These are phyloP conservation scores for Hypoxylon sp. DNA, from an alignment of 2,329 filamentous ascomycete species.

Conservation along the genomic window DNA sequence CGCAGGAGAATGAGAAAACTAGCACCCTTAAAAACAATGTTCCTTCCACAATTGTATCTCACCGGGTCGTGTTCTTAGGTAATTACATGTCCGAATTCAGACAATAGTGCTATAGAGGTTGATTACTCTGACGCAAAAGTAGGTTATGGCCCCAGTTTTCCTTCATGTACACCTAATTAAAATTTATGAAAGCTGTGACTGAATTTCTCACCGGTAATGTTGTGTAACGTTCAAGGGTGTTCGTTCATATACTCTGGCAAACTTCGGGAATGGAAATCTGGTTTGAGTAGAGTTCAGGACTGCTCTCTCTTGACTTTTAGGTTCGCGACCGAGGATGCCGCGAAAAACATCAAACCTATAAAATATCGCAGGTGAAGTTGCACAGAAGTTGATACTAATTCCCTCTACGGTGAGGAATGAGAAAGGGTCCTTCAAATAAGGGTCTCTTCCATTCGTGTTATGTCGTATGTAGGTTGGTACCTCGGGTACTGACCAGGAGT, in stretches of 20 bases:
- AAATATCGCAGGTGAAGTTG: slow-evolving; percentile 16
- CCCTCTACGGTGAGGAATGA: slow-evolving; percentile 1
- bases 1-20: background rate
- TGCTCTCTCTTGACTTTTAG: slow-evolving; percentile 12
- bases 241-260: slow-evolving; percentile 27
- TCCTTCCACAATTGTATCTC: too few relatives aligned
- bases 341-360: slow-evolving; percentile 20
- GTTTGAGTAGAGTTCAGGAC: slow-evolving; percentile 7
- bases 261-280: slow-evolving; percentile 24
- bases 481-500: slow-evolving; percentile 21
- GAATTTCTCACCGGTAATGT: slow-evolving; percentile 18
- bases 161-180: slow-evolving; percentile 3
- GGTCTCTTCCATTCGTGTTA: slow-evolving; percentile 8
- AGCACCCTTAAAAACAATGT: background rate
- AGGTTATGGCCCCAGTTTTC: slow-evolving; percentile 3
- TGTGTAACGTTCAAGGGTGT: slow-evolving; percentile 15
- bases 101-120: background rate
- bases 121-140: background rate
- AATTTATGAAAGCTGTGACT: slow-evolving; percentile 8
- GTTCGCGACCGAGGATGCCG: slow-evolving; percentile 31
- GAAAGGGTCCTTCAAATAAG: slow-evolving; percentile 13
- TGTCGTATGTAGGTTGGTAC: slow-evolving; percentile 13
- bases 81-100: background rate
- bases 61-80: background rate
- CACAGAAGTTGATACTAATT: slow-evolving; percentile 20